Base-by-base conservation (phyloP, 2,329 filamentous ascomycete genomes). In the Aspergillus cejpii region DNA sequence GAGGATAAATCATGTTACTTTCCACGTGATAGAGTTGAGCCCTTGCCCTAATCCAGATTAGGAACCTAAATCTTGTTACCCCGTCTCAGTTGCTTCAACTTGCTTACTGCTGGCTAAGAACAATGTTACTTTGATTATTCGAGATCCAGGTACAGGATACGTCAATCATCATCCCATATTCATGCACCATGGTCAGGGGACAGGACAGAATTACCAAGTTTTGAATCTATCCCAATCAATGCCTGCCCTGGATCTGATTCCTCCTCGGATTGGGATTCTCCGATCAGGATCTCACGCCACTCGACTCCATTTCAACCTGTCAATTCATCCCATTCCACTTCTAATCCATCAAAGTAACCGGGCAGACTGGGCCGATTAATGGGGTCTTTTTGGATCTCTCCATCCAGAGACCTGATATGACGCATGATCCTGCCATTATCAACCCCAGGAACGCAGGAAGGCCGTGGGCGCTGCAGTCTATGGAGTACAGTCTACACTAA, bases 241-340 rank as follows among this genome's bases (percentile, higher is more conserved):
- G 31, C 17, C 7, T 34, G 24, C 15, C 5, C n/a, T 29, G 15
- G 29, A n/a, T n/a, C n/a, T n/a, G n/a, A n/a, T n/a, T n/a, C n/a
- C n/a, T n/a, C n/a, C n/a, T n/a, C n/a, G 19, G 33, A 14, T 10
- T n/a, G n/a, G n/a, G 31, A 37, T 39, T 34, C 39, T 45, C 39
- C 28, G 29, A 42, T 44, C 38, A 45, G 47, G 49, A 36, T 52
- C 47, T 48, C 40, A 48, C 53, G 54, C 54, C 54, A 55, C 54
- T 55, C 43, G 36, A 45, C 41, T 43, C 39, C 39, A 47, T 44
- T 33, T 45, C 37, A 53, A 49, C 54, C 53, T 57, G 53, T 57
- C 54, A 55, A 45, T 39, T 53, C 21, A 23, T 47, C 39, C 43
- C 39, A 26, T 44, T 37, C 40, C 37, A 34, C 39, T 47, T 12